phyloP scores from a whole-genome alignment of 2,329 filamentous ascomycete genomes.

The Coniella vitis region DNA sequence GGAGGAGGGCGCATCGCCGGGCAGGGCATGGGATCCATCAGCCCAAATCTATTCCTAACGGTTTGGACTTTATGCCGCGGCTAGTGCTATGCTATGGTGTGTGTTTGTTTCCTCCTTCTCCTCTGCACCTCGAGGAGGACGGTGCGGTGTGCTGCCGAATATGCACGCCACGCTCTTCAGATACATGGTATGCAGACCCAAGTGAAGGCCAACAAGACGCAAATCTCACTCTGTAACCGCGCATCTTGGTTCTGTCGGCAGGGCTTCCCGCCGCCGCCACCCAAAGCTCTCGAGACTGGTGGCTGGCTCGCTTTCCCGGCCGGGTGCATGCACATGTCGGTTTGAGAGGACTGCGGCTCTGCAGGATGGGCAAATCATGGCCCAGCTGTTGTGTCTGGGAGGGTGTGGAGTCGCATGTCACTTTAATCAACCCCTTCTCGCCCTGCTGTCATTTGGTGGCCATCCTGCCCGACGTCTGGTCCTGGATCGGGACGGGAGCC shows the following conservation, averaged over 20 bases:
- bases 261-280: too few relatives aligned
- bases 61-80: background rate
- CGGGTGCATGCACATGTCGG: background rate
- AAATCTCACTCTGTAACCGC: too few relatives aligned
- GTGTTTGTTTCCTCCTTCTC: too few relatives aligned
- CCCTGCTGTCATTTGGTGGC: constrained; percentile 1
- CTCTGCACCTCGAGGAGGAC: too few relatives aligned
- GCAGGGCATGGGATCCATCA: too few relatives aligned
- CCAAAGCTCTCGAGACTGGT: background rate
- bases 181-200: too few relatives aligned
- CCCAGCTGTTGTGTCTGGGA: too few relatives aligned
- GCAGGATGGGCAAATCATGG: background rate
- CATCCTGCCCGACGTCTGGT: background rate
- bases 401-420: constrained; percentile 9
- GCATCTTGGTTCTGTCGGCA: too few relatives aligned
- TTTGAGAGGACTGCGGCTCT: constrained; percentile 7
- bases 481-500: background rate
- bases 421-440: constrained; percentile 12
- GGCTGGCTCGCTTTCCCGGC: background rate
- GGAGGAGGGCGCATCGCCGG: constrained; percentile 13
- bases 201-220: too few relatives aligned
- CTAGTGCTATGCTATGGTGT: too few relatives aligned
- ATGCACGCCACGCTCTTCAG: too few relatives aligned
- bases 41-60: background rate
- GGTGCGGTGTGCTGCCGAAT: too few relatives aligned